phyloP scores from a whole-genome alignment of 352 stramenopile genomes.

The Globisporangium lucens region DNA sequence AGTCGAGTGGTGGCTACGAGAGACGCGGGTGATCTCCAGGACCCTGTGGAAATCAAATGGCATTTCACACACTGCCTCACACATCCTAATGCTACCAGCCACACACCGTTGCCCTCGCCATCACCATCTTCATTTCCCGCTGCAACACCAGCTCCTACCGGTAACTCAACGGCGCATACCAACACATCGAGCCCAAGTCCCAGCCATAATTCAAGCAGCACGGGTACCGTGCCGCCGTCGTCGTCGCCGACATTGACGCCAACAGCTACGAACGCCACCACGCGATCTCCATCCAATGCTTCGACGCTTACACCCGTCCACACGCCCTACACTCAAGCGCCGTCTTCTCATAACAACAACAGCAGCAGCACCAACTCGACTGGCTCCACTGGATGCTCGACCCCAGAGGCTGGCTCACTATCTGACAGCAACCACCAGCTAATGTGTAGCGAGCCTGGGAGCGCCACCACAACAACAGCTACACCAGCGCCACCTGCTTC shows the following conservation, averaged over 20 bases:
- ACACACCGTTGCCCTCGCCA: background rate
- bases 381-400: background rate
- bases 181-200: background rate
- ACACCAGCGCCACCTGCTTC: background rate
- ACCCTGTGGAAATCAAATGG: background rate
- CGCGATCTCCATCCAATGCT: background rate
- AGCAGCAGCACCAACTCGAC: conserved; percentile 1
- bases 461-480: background rate
- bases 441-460: background rate
- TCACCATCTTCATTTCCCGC: too few species aligned
- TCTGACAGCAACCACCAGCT: background rate
- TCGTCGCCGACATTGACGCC: background rate
- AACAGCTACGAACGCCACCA: background rate
- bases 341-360: background rate
- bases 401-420: background rate
- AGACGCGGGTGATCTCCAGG: background rate
- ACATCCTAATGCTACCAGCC: too few species aligned
- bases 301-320: too few species aligned
- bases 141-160: too few species aligned
- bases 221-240: background rate
- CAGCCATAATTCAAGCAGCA: background rate
- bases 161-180: background rate
- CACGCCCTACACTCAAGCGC: background rate
- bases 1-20: background rate
- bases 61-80: background rate